A percentile compares a stretch with the other conserved stretches of the same genome.
These are phyloP conservation scores for Stagonosporopsis rhizophila DNA, from an alignment of 2,329 filamentous ascomycete species.

Conservation along the genomic window DNA sequence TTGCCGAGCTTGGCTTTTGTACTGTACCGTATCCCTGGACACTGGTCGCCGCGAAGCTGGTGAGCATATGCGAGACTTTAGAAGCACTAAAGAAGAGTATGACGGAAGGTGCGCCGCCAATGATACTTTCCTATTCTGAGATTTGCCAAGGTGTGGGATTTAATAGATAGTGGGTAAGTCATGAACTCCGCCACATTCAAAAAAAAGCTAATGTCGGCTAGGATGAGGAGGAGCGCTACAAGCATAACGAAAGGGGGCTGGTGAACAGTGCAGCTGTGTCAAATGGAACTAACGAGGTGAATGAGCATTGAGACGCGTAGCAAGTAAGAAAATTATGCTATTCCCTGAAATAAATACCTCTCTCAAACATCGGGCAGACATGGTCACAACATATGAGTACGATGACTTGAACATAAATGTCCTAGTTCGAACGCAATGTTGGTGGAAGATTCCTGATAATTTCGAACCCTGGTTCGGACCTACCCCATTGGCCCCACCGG, in stretches of 20 bases:
- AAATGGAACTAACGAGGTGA: neutral
- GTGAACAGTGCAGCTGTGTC: neutral
- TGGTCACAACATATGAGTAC: too few species aligned
- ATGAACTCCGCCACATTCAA: neutral
- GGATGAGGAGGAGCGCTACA: neutral
- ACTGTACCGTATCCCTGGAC: slow-evolving; percentile 53
- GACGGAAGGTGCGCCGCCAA: slow-evolving; percentile 50
- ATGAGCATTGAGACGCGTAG: neutral
- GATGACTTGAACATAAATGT: too few species aligned
- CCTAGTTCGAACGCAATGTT: too few species aligned
- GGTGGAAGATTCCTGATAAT: too few species aligned
- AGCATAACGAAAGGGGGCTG: neutral
- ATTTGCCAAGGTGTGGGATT: slow-evolving; percentile 42
- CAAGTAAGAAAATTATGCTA: neutral
- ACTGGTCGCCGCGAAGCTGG: slow-evolving; percentile 54
- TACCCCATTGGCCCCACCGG: too few species aligned
- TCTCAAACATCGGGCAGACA: too few species aligned
- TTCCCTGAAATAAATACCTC: too few species aligned
- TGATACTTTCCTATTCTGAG: slow-evolving; percentile 54
- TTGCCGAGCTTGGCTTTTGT: slow-evolving; percentile 50
- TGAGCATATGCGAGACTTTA: slow-evolving; percentile 49
- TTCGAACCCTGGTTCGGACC: too few species aligned
- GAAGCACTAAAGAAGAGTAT: slow-evolving; percentile 54
- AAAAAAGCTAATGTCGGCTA: neutral
- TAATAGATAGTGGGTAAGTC: neutral